Evolutionary conservation across 2,329 filamentous ascomycete genomes (phyloP), one percentile per base, ranked within the genome.

Genomic region (Nigrograna mackinnonii): DNA sequence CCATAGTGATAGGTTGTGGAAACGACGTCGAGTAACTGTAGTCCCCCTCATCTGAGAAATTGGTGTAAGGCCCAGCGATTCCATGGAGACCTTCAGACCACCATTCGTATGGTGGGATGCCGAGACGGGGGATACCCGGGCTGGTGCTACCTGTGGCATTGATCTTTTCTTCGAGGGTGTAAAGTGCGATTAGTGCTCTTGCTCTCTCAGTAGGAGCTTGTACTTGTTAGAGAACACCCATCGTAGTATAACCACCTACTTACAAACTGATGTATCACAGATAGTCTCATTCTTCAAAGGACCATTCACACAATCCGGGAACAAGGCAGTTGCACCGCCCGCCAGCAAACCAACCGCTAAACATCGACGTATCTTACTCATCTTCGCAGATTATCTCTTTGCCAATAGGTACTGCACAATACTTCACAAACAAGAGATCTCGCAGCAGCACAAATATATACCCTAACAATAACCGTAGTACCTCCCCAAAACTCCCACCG

Each of bases 21-120:
- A 87, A 87, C 0, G 79, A 82, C 0, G 84, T 87, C 0, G 83
- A 79, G 58, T 79, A 80, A 54, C 73, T 79, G 59, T 76, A 87
- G n/a, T 79, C 67, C 2, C 79, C 79, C 11, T 67, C 66, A 5
- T 62, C 61, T n/a, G 75, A 73, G 60, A 82, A 84, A 33, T 77
- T 72, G 4, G 80, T 80, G 1, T 80, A 82, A 0, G 77, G 78
- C 11, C 55, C 60, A n/a, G 78, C 83, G 0, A 86, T 71, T 0
- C 84, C 84, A 53, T 86, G 83, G 0, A 86, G 74, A 1, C 77
- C 81, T 60, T 83, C 79, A 38, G 67, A 78, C 83, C 82, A 63
- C 58, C 60, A 63, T 36, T 51, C 70, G 50, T 87, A 87, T 0
- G 76, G 63, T 1, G 79, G 77, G 0, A 86, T 65, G 3, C 82